Evolutionary conservation across 257 asterid genomes (phyloP).

Genomic region (Thymus mandschuricus): DNA sequence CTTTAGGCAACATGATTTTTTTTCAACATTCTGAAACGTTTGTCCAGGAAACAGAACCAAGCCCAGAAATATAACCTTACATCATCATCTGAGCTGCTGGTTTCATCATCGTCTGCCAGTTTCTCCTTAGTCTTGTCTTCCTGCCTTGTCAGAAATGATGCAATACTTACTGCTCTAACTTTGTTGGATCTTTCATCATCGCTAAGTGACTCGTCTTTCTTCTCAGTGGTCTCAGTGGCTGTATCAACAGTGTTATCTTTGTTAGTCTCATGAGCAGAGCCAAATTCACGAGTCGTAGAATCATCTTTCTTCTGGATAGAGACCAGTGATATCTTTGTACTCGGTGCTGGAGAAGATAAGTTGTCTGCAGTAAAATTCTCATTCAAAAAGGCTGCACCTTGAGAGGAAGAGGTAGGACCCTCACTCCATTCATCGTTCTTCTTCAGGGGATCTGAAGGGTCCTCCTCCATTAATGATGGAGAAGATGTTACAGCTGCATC

Average conservation of each 20-base stretch:
- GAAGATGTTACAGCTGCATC: conserved; percentile 22
- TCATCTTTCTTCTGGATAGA: conserved; percentile 33
- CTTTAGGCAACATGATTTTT: not conserved
- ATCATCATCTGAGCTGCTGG: conserved; percentile 42
- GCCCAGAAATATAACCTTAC: conserved; percentile 31
- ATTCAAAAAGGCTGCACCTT: conserved; percentile 41
- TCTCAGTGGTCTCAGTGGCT: conserved; percentile 29
- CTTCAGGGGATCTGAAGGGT: conserved; percentile 15
- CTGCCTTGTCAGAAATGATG: not conserved
- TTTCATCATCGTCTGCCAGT: conserved; percentile 35
- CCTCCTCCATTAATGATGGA: conserved; percentile 21
- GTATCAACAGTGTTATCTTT: conserved; percentile 43
- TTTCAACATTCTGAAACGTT: not conserved
- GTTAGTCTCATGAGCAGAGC: conserved; percentile 45
- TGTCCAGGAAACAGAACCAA: conserved; percentile 1
- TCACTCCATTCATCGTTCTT: conserved; percentile 36
- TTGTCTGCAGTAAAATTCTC: conserved; percentile 40
- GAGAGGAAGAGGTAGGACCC: conserved; percentile 37
- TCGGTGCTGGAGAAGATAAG: conserved; percentile 24
- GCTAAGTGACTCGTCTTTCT: conserved; percentile 29
- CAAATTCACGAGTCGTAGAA: conserved; percentile 41
- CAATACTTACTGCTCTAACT: conserved; percentile 11
- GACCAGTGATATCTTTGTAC: conserved; percentile 18
- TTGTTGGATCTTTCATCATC: conserved; percentile 17
- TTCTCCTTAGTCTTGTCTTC: conserved; percentile 13